These are phyloP conservation scores for Casuarina glauca DNA, from an alignment of 306 rosid species.

Conservation along the genomic window DNA sequence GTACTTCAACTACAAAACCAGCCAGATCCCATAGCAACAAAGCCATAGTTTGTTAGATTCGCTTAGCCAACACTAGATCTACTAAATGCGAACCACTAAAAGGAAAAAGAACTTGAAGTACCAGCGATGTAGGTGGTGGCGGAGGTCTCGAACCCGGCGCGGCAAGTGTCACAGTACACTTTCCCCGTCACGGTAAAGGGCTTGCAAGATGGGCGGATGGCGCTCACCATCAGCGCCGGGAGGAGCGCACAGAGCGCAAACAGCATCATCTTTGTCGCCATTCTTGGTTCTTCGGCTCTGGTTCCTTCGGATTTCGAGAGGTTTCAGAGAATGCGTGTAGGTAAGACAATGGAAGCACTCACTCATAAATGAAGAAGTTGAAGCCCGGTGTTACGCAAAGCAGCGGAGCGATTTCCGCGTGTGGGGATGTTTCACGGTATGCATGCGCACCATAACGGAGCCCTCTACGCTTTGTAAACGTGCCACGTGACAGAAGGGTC, in stretches of 20 bases:
- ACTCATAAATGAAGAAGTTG: not conserved
- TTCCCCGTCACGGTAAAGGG: constrained; percentile 62
- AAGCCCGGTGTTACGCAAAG: not conserved
- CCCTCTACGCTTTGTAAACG: not conserved
- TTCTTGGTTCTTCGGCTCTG: constrained; percentile 9
- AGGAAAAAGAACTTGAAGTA: constrained; percentile 10
- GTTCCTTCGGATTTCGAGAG: not conserved
- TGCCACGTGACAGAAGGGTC: not conserved
- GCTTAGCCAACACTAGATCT: not conserved
- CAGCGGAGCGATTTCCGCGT: not conserved
- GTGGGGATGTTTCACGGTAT: not conserved
- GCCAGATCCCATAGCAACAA: not conserved
- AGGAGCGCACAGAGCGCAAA: constrained; percentile 52
- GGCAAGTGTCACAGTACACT: constrained; percentile 82
- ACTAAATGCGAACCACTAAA: not conserved
- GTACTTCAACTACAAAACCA: not conserved
- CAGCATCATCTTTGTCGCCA: constrained; percentile 45
- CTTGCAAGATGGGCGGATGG: constrained; percentile 49
- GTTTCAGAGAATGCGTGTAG: not conserved
- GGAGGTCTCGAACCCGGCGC: constrained; percentile 79
- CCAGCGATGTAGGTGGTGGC: constrained; percentile 75
- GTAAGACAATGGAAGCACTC: not conserved
- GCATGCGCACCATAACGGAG: not conserved
- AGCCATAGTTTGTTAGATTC: not conserved
- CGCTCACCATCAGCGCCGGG: constrained; percentile 66